phyloP scores from a whole-genome alignment of 768 basidiomycete species.

The Ramaria sp. region DNA sequence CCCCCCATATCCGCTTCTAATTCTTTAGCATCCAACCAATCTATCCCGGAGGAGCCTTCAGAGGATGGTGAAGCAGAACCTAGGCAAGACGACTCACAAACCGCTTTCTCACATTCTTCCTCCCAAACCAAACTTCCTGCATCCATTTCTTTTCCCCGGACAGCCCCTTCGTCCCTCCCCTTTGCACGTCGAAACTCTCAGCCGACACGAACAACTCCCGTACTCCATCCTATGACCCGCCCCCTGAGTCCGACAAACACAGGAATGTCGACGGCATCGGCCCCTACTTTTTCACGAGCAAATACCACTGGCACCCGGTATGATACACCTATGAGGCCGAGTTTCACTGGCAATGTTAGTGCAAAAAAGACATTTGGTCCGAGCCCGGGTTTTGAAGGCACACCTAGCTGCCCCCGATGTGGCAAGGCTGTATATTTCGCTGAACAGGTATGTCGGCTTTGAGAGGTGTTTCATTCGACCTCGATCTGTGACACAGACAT shows the following conservation, averaged over 20 bases:
- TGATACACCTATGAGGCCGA: slow-evolving; percentile 14
- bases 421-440: slow-evolving; percentile 76
- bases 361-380: slow-evolving; percentile 23
- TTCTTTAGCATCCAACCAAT: background rate
- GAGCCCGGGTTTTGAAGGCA: slow-evolving; percentile 38
- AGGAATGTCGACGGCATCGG: slow-evolving; percentile 58
- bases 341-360: slow-evolving; percentile 28
- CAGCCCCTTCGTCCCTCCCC: slow-evolving; percentile 22
- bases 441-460: slow-evolving; percentile 46
- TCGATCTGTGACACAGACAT: background rate
- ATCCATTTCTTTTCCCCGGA: slow-evolving; percentile 23
- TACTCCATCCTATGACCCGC: slow-evolving; percentile 6
- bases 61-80: background rate
- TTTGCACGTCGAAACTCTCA: slow-evolving; percentile 18
- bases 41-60: background rate
- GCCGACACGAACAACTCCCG: slow-evolving; percentile 18
- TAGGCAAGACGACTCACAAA: background rate
- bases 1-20: background rate
- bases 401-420: slow-evolving; percentile 59
- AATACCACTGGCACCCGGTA: slow-evolving; percentile 18
- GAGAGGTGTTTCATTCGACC: no score
- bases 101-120: background rate
- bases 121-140: slow-evolving; percentile 18
- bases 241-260: slow-evolving; percentile 31
- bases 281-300: slow-evolving; percentile 25